phyloP scores from a whole-genome alignment of 2,329 filamentous ascomycete genomes.

The Proliferodiscus dingleyae region DNA sequence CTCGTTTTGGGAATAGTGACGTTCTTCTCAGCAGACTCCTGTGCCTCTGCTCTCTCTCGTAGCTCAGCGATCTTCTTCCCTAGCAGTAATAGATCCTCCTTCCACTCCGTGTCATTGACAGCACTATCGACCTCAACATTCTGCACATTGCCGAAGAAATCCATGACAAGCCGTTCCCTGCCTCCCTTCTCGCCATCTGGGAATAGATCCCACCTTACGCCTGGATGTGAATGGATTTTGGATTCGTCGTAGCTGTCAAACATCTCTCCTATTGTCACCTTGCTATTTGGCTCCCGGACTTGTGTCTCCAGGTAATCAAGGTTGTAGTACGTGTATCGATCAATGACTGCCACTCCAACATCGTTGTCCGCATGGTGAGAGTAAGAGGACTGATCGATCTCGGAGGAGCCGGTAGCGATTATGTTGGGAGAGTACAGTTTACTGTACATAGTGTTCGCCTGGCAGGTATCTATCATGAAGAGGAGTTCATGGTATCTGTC shows the following conservation, averaged over 20 bases:
- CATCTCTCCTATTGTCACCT: slow-evolving; percentile 85
- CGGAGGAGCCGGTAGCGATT: slow-evolving; percentile 92
- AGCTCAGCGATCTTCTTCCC: slow-evolving; percentile 59
- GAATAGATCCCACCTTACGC: slow-evolving; percentile 94
- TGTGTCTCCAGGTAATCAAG: slow-evolving; percentile 92
- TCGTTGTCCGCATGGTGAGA: slow-evolving; percentile 98
- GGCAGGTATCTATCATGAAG: slow-evolving; percentile 99
- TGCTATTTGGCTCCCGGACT: slow-evolving; percentile 78
- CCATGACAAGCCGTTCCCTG: slow-evolving; percentile 77
- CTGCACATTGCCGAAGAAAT: slow-evolving; percentile 98
- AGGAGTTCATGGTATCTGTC: slow-evolving; percentile 87
- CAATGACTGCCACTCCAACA: slow-evolving; percentile 95
- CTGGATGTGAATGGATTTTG: slow-evolving; percentile 91
- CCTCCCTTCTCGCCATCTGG: slow-evolving; percentile 74
- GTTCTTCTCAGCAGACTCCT: slow-evolving; percentile 24
- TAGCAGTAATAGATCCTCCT: slow-evolving; percentile 73
- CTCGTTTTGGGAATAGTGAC: slow-evolving; percentile 17
- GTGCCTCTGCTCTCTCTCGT: slow-evolving; percentile 34
- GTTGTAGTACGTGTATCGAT: slow-evolving; percentile 98
- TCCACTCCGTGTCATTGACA: slow-evolving; percentile 48
- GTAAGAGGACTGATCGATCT: slow-evolving; percentile 93
- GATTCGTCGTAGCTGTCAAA: slow-evolving; percentile 95
- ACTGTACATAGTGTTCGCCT: slow-evolving; percentile 98
- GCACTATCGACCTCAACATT: slow-evolving; percentile 77
- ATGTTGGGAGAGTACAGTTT: slow-evolving; percentile 98